phyloP scores from a whole-genome alignment of 345 rosid genomes.

The Citrus medica region DNA sequence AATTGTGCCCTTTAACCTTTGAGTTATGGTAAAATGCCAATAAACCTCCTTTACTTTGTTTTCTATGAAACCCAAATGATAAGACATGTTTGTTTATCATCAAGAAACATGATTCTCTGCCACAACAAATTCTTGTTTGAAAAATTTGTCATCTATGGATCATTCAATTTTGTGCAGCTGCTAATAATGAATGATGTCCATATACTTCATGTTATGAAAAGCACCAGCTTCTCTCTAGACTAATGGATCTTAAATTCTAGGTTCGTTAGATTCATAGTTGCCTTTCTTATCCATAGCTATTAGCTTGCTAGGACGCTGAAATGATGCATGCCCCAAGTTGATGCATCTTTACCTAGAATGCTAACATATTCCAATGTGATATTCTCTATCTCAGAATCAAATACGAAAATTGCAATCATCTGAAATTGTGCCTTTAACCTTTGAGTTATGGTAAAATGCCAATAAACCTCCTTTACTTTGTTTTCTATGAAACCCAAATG shows the following conservation, averaged over 20 bases:
- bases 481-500: neutral
- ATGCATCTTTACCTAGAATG: neutral
- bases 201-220: neutral
- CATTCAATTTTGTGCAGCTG: neutral
- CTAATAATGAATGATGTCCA: neutral
- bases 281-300: neutral
- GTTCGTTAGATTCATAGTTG: neutral
- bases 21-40: neutral
- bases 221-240: neutral
- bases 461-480: neutral
- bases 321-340: neutral
- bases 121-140: neutral
- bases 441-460: neutral
- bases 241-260: neutral
- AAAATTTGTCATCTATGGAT: neutral
- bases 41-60: neutral
- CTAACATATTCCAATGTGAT: neutral
- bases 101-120: neutral
- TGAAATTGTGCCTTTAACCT: neutral
- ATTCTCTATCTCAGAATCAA: neutral
- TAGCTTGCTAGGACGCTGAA: neutral
- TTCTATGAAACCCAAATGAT: neutral
- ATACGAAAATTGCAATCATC: neutral
- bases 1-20: neutral
- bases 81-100: neutral